Conservation (phyloP, 768 basidiomycete genomes). For the Hericium rajendrae region DNA sequence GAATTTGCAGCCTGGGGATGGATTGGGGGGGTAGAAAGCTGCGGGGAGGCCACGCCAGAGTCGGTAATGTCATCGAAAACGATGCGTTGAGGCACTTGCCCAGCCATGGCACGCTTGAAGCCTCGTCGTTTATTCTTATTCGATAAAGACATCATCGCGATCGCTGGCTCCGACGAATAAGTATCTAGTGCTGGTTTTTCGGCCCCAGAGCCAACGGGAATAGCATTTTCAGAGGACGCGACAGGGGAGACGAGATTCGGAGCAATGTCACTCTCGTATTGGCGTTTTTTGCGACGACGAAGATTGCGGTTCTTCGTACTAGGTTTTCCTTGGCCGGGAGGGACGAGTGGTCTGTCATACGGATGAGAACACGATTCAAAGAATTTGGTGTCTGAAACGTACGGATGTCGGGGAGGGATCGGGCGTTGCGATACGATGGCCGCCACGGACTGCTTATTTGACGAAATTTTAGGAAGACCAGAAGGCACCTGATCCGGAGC, state of each 20-base stretch:
- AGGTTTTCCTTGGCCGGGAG: constrained; percentile 52
- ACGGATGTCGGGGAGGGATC: background rate
- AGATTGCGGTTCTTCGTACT: constrained; percentile 48
- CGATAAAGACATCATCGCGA: constrained; percentile 44
- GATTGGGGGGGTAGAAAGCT: constrained; percentile 11
- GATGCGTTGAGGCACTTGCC: constrained; percentile 39
- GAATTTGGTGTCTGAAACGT: background rate
- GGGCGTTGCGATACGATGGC: background rate
- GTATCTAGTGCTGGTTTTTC: background rate
- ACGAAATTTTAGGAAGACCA: background rate
- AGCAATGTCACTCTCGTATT: constrained; percentile 20
- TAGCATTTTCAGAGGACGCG: constrained; percentile 32
- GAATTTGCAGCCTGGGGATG: background rate
- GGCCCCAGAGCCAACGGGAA: constrained; percentile 28
- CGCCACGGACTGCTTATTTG: no score
- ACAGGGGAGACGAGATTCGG: constrained; percentile 16
- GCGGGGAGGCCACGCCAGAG: background rate
- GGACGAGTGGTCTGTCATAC: constrained; percentile 22
- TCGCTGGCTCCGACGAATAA: constrained; percentile 17
- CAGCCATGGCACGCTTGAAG: constrained; percentile 44
- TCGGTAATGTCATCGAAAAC: constrained; percentile 30
- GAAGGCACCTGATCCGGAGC: background rate
- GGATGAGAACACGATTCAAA: background rate
- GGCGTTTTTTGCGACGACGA: constrained; percentile 41
- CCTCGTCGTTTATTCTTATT: constrained; percentile 73